Base-by-base conservation (phyloP, 768 basidiomycete genomes). In the Lentinula detonsa region DNA sequence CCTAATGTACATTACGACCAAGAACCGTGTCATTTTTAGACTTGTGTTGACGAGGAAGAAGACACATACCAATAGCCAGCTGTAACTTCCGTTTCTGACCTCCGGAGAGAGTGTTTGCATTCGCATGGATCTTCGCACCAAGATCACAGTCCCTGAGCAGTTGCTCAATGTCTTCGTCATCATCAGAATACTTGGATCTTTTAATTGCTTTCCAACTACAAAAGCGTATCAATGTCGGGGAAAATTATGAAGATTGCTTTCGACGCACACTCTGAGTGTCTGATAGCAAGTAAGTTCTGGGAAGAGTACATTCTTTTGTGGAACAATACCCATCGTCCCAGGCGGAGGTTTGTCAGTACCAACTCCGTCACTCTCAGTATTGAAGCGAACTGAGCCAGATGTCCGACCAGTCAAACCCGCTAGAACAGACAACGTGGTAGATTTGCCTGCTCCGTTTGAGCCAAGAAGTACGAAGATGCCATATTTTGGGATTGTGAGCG, bases 71-170 rank as follows among this genome's bases (percentile, higher is more conserved):
- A 65, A 90, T 86, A 0, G 91, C 91, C n/a, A 92, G 75, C 65
- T 93, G 91, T 28, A 93, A 73, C 72, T 92, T 92, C 67, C 91
- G 71, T 74, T 91, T 92, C 74, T 93, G 90, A 7, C 91, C 91
- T 1, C 91, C 91, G 51, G 85, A 86, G 39, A 93, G 77, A 1
- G 83, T 86, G 57, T 75, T 75, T 1, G 89, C 84, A 65, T 87
- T 86, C 13, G 84, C 76, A 63, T 86, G 75, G 10, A 89, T 82
- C 71, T 92, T 91, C 60, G 75, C 77, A n/a, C 74, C 83, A 28
- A 93, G 72, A 70, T 91, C 90, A 61, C 91, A 93, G 67, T 90
- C 87, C 18, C 76, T 73, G 60, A 93, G 67, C 4, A 92, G 72
- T 65, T 87, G 85, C 54, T 80, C 81, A 18, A 86, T 72, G 65